Base-by-base conservation (phyloP, 495 filamentous ascomycete genomes). In the Tuber magnatum region DNA sequence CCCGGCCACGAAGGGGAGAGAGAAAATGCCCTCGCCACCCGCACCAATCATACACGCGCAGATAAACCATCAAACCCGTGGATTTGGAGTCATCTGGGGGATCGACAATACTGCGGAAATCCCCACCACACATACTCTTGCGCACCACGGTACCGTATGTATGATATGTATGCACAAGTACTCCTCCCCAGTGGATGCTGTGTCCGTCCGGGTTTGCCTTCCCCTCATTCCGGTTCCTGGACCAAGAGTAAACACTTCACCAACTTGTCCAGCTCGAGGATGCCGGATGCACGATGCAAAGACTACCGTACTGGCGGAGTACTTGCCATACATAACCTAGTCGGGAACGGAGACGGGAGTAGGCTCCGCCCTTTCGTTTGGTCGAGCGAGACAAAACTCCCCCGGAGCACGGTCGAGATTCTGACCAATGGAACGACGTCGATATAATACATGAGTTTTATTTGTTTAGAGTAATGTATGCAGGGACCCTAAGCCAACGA, bases 31-130 rank as follows among this genome's bases (percentile, higher is more conserved):
- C 28, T 7, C 56, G 9, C 10, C n/a, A 12, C 56, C 2, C 28
- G 32, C 56, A 61, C 56, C 8, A 48, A 24, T 28, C 20, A 56
- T 28, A 61, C 16, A 43, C 5, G 42, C 46, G 5, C 51, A 61
- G 12, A 61, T 61, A 28, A 32, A 32, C n/a, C 32, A 35, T 65
- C 56, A 35, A 65, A 65, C 56, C 56, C 56, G 56, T 35, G 56
- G 56, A 35, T 65, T 65, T 35, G 56, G 56, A 35, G 56, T 65
- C 28, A 65, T 65, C 56, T 35, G 56, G 56, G 56, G 56, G 56
- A 65, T 65, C 56, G 56, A 65, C 56, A 28, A 65, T 65, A 65
- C 56, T 5, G 56, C 56, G 56, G 48, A 56, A 56, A 56, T n/a
- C 24, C 48, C 48, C 8, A 56, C 14, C 39, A 40, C n/a, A 56